A percentile compares a stretch with the other conserved stretches of the same genome.
Evolutionary conservation across 805 yeast species (phyloP).

Genomic region (Cyberlindnera suaveolens): DNA sequence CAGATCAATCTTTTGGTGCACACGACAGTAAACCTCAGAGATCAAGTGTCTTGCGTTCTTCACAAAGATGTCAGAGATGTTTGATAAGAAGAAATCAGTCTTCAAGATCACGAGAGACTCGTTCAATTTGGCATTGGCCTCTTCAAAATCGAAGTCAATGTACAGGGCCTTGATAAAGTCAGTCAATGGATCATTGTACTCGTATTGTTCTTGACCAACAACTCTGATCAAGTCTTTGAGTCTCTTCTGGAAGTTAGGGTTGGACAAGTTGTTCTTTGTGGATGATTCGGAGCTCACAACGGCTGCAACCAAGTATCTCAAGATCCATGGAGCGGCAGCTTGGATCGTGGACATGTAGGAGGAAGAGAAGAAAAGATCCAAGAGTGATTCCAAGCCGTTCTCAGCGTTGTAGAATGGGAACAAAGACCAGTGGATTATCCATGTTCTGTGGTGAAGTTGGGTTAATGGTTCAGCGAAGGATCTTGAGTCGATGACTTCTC

Average conservation of each 20-base stretch:
- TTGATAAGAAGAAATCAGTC: constrained; percentile 51
- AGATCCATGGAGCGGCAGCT: constrained; percentile 66
- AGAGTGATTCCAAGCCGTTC: constrained; percentile 45
- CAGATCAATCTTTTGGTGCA: constrained; percentile 44
- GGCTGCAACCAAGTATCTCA: constrained; percentile 61
- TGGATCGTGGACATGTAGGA: constrained; percentile 62
- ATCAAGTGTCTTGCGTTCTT: constrained; percentile 44
- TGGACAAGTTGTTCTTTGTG: constrained; percentile 22
- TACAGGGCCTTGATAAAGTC: constrained; percentile 48
- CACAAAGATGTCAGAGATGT: constrained; percentile 34
- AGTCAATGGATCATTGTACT: constrained; percentile 60
- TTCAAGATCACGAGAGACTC: constrained; percentile 42
- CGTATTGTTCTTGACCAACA: constrained; percentile 56
- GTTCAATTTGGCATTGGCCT: constrained; percentile 40
- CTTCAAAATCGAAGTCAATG: constrained; percentile 52
- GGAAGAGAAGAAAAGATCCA: constrained; percentile 52
- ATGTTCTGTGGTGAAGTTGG: constrained; percentile 57
- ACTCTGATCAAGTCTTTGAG: constrained; percentile 52
- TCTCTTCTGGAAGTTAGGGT: constrained; percentile 40
- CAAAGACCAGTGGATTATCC: constrained; percentile 66
- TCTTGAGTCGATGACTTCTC: constrained; percentile 54
- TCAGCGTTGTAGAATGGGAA: constrained; percentile 54
- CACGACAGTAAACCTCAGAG: constrained; percentile 48
- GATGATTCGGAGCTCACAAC: constrained; percentile 35
- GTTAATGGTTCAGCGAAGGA: constrained; percentile 45